A percentile compares a stretch with the other conserved stretches of the same genome.
phyloP scores from a whole-genome alignment of 139 green algal species.

The Chlamydomonas asymmetrica region DNA sequence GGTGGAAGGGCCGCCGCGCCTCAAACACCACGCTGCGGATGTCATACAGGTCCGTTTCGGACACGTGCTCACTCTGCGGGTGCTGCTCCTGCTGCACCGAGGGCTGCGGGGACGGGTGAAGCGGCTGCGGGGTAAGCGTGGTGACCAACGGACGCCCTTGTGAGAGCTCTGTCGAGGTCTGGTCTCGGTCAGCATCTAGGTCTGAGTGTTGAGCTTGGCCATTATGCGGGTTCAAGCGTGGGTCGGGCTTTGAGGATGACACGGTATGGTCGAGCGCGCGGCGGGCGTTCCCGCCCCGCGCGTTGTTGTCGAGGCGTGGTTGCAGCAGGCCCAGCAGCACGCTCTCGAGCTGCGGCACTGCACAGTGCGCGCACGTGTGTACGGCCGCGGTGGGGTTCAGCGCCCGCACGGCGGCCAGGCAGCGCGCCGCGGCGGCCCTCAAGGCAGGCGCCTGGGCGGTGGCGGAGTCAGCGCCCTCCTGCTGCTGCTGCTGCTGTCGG shows the following conservation, averaged over 20 bases:
- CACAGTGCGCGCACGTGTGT: neutral
- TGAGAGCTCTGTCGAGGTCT: no score
- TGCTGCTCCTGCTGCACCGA: neutral
- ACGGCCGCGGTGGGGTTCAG: constrained; percentile 16
- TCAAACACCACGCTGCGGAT: constrained; percentile 37
- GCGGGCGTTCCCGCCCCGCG: no score
- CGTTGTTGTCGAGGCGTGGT: no score
- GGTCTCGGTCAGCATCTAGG: no score
- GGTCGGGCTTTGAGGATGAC: no score
- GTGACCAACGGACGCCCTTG: neutral
- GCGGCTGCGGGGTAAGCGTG: neutral
- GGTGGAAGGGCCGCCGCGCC: constrained; percentile 35
- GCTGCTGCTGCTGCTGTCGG: neutral
- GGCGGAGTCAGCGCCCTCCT: neutral
- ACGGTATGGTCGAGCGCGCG: no score
- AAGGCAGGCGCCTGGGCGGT: neutral
- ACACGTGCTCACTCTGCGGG: neutral
- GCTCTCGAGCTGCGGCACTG: neutral
- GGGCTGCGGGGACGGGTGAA: neutral
- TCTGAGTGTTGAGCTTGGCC: no score
- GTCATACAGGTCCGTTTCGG: constrained; percentile 44
- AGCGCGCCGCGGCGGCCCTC: neutral
- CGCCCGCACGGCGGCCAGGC: constrained; percentile 1
- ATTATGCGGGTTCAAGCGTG: no score
- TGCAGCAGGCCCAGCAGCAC: no score